Conservation (phyloP, 148 eudicot species). For the Tetragonia tetragonoides region DNA sequence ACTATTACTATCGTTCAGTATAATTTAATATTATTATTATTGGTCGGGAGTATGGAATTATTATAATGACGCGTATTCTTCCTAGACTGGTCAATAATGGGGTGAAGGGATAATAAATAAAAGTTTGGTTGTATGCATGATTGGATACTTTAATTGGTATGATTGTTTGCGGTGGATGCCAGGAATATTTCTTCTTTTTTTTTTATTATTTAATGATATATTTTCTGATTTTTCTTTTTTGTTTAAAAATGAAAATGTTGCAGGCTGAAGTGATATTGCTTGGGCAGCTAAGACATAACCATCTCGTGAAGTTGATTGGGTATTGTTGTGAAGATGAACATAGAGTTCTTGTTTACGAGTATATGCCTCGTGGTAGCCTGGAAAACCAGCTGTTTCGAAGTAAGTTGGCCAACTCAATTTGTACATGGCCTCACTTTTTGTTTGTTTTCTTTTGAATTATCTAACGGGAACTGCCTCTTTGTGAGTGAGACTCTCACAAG, state of each 20-base stretch:
- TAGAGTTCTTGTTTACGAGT: slow-evolving; percentile 37
- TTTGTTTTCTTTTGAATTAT: background rate
- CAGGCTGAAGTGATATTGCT: slow-evolving; percentile 38
- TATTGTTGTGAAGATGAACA: slow-evolving; percentile 46
- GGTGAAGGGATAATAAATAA: background rate
- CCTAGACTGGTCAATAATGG: slow-evolving; percentile 8
- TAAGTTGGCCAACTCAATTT: slow-evolving; percentile 10
- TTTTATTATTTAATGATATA: background rate
- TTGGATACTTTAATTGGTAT: background rate
- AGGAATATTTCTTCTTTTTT: background rate
- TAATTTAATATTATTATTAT: background rate
- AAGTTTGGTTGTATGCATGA: background rate
- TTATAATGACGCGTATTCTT: too few species aligned
- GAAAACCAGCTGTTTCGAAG: slow-evolving; percentile 44
- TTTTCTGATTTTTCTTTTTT: background rate
- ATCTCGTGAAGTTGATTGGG: slow-evolving; percentile 44
- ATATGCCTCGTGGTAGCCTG: slow-evolving; percentile 39
- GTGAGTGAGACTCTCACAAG: too few species aligned
- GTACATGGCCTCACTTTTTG: too few species aligned
- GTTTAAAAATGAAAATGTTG: background rate
- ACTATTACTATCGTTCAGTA: too few species aligned
- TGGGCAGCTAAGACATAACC: slow-evolving; percentile 38
- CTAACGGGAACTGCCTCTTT: too few species aligned
- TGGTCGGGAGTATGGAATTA: background rate
- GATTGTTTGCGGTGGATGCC: background rate